Base-by-base conservation (phyloP, 768 basidiomycete genomes). In the Boletus barrowsii region DNA sequence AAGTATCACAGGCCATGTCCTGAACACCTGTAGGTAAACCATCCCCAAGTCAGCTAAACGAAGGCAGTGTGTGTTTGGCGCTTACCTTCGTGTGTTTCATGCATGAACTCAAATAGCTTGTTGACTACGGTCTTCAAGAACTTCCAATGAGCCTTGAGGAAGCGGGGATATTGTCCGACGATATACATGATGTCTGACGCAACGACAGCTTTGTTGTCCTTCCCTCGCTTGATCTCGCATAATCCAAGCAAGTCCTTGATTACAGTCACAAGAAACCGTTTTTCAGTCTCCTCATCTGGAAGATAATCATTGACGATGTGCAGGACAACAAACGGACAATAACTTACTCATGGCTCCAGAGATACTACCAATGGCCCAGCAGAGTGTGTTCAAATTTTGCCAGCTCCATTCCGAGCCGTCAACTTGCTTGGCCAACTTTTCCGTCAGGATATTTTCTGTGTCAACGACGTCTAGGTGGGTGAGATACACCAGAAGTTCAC, bases 1-100 rank as follows among this genome's bases (percentile, higher is more conserved):
- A 99, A 0, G 97, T 99, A 70, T 99, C 97, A 74, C 97, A 99
- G 43, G 97, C 97, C 97, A 99, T 99, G 75, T 99, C 97, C 72
- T 99, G 97, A 11, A 99, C 97, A 76, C 95, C 93, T 91, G 61
- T 40, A 57, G 17, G 42, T 30, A 18, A 36, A 45, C 30, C 24
- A 47, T 37, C 33, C 29, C 36, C 14, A 52, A 10, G 35, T 53
- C n/a, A 62, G 49, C 42, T 44, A 30, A 36, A 39, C n/a, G 29
- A 56, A n/a, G 45, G 22, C 8, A 13, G 8, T 30, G 36, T 10
- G 18, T 29, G 8, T 32, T 32, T 26, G 3, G 13, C 8, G 3
- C 42, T 33, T 44, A 88, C 92, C 94, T 77, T 99, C 97, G 66
- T 99, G 96, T 0, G 93, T 97, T 75, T 99, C 96, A 71, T 99